Evolutionary conservation across 208 protist genomes (phyloP).

Genomic region (Trypanosoma conorhini): DNA sequence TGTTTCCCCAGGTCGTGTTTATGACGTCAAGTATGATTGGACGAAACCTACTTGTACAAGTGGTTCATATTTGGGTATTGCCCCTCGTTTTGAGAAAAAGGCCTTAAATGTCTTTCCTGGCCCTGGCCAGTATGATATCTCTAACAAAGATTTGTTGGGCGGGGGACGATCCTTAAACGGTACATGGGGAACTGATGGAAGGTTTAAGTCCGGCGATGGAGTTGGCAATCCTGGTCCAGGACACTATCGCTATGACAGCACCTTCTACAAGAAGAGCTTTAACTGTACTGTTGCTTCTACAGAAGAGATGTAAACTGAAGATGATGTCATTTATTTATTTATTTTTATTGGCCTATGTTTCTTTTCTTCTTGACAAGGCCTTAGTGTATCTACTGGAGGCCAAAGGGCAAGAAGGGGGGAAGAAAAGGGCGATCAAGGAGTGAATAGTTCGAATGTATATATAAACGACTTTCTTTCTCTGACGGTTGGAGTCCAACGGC

Average conservation of each 20-base stretch:
- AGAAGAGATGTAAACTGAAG: conserved; percentile 20
- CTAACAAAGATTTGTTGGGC: conserved; percentile 2
- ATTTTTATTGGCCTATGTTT: background rate
- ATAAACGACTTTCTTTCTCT: background rate
- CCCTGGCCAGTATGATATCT: conserved; percentile 55
- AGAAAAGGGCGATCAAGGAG: background rate
- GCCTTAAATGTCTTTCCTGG: conserved; percentile 14
- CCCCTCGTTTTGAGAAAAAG: conserved; percentile 26
- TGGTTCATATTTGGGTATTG: conserved; percentile 52
- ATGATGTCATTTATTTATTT: conserved; percentile 8
- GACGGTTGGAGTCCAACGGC: background rate
- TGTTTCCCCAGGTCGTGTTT: conserved; percentile 31
- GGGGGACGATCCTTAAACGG: conserved; percentile 26
- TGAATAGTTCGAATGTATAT: background rate
- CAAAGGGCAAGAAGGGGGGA: background rate
- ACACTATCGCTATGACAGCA: conserved; percentile 66
- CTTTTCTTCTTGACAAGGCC: background rate
- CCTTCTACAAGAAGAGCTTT: conserved; percentile 80
- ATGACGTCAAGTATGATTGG: conserved; percentile 76
- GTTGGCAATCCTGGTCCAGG: conserved; percentile 42
- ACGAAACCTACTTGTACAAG: conserved; percentile 53
- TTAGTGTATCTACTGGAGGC: background rate
- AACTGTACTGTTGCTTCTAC: conserved; percentile 72
- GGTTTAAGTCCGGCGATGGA: conserved; percentile 35
- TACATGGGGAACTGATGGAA: conserved; percentile 64